Evolutionary conservation across 2,329 filamentous ascomycete genomes (phyloP), one percentile per base, ranked within the genome.

Genomic region (Lachnellula willkommii): DNA sequence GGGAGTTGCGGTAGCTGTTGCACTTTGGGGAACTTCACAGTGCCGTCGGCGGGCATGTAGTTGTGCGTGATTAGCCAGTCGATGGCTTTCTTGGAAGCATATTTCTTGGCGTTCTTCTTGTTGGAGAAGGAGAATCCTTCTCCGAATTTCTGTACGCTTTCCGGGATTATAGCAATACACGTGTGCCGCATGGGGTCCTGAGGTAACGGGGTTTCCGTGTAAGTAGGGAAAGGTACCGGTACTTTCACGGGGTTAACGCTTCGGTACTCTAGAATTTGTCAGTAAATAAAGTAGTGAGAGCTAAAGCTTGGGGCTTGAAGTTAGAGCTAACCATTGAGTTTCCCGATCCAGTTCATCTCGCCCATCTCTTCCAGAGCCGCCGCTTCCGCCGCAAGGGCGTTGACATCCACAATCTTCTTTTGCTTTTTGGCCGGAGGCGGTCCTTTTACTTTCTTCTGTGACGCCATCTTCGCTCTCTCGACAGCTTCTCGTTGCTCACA

Each of bases 91-190:
- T 69, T 70, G 11, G 67, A 64, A 1, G 67, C 67, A 47, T 60
- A 65, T 26, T 65, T 61, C 48, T 70, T 70, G 0, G 69, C 68
- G 7, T 55, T 50, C 53, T 70, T 70, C 58, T 70, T 70, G 26
- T 56, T 48, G 54, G 67, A 68, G 17, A 58, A 50, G 3, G 60
- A 51, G 2, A 15, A 28, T 9, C 12, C 51, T 14, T 47, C 48
- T 17, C 63, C 65, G 40, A 69, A 68, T 22, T 35, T 36, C 5
- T 61, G 48, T 1, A 59, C 28, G 6, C 52, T 58, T 52, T 68
- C 67, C 9, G 28, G 14, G 26, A 69, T 65, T 8, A 42, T 49
- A 7, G 65, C 58, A 1, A 57, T 60, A 35, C 60, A 68, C 7
- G 50, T 56, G 47, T 67, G 66, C 48, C 64, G 50, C 20, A 54